These are phyloP conservation scores for Pharnaceum exiguum DNA, from an alignment of 148 eudicot species.

Conservation along the genomic window DNA sequence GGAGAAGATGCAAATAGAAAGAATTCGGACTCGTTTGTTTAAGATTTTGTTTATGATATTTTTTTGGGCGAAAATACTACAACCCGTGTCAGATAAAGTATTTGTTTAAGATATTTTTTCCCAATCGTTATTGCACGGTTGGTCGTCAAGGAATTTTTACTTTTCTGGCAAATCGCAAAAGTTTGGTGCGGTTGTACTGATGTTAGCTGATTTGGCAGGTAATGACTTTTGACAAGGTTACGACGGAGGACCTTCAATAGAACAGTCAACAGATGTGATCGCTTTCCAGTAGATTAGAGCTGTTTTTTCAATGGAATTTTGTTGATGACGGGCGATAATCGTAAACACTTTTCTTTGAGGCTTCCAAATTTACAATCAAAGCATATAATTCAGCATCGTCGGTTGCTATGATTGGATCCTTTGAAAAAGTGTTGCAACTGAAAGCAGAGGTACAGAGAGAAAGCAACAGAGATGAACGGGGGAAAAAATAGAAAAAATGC, in stretches of 20 bases:
- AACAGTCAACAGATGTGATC: conserved; percentile 1
- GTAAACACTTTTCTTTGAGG: background rate
- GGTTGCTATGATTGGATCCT: conserved; percentile 8
- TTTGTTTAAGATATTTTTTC: conserved; percentile 5
- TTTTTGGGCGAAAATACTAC: no score
- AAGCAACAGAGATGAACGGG: background rate
- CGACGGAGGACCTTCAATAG: background rate
- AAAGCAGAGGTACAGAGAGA: background rate
- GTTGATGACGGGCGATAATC: conserved; percentile 5
- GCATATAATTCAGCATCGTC: conserved; percentile 8
- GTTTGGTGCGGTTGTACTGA: conserved; percentile 8
- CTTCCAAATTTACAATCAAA: background rate
- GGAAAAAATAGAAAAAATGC: background rate
- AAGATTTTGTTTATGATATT: no score
- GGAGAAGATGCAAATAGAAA: no score
- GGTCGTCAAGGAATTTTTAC: background rate
- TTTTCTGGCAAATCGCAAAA: conserved; percentile 10
- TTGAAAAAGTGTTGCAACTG: conserved; percentile 6
- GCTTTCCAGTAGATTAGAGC: conserved; percentile 13
- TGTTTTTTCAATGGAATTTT: conserved; percentile 5
- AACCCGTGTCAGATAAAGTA: no score
- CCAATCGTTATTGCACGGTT: conserved; percentile 2
- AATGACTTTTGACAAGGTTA: conserved; percentile 5
- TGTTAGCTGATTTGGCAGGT: conserved; percentile 23
- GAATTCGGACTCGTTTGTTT: no score